Conservation (phyloP, 2,329 filamentous ascomycete species). For the Camillea tinctor region DNA sequence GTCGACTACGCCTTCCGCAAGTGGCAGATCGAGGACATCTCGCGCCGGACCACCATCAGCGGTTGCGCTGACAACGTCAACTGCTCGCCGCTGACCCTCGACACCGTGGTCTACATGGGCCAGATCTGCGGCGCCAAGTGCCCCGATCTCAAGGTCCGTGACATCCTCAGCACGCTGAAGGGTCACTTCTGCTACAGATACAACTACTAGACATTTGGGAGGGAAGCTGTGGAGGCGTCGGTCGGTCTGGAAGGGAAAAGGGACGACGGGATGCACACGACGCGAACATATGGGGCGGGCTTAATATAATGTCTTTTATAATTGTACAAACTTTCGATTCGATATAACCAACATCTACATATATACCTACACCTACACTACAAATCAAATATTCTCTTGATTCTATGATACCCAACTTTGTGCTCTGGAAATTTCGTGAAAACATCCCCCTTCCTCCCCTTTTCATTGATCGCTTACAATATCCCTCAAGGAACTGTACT, state of each 20-base stretch:
- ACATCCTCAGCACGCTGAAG: conserved; percentile 25
- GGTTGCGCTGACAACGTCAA: conserved; percentile 27
- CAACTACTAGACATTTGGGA: conserved; percentile 25
- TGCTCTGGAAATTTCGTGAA: neutral
- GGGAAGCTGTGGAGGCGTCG: neutral
- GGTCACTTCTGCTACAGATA: conserved; percentile 31
- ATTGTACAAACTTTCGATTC: neutral
- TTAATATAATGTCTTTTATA: neutral
- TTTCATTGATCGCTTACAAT: too few species aligned
- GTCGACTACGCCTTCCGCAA: conserved; percentile 31
- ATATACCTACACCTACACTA: neutral
- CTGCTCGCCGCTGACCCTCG: conserved; percentile 29
- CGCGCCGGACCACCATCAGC: conserved; percentile 28
- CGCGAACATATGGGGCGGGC: neutral
- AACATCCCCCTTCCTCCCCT: neutral
- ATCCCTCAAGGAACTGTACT: too few species aligned
- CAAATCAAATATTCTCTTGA: neutral
- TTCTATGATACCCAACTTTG: neutral
- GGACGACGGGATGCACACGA: neutral
- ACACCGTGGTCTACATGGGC: conserved; percentile 27
- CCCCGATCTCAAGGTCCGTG: conserved; percentile 28
- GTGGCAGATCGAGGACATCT: conserved; percentile 27
- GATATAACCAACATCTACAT: neutral
- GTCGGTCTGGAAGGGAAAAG: neutral
- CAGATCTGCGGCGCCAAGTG: conserved; percentile 28